Percentiles rank a stretch among this genome's conserved stretches.
Conservation (phyloP, 768 basidiomycete species). For the Porpolomopsis calyptriformis region DNA sequence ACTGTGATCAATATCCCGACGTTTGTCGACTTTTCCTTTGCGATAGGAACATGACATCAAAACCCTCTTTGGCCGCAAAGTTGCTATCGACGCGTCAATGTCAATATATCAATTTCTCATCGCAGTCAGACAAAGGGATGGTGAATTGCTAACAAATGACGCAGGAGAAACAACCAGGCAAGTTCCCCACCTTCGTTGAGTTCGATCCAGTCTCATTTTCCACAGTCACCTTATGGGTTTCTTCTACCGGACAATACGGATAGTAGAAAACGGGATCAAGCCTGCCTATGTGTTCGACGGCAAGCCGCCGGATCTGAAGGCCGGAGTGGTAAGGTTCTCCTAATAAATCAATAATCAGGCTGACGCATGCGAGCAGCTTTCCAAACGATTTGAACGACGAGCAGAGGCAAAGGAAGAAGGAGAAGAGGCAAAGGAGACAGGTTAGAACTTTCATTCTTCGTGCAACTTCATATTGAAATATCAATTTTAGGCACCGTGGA, state of each 20-base stretch:
- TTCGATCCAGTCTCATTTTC: neutral
- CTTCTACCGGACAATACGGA: constrained; percentile 94
- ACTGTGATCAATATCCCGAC: neutral
- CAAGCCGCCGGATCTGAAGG: constrained; percentile 94
- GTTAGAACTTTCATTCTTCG: constrained; percentile 26
- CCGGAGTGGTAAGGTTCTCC: constrained; percentile 71
- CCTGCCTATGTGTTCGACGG: constrained; percentile 98
- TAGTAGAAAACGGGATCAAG: constrained; percentile 98
- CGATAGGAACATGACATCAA: constrained; percentile 86
- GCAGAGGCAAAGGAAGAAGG: constrained; percentile 92
- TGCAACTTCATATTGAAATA: neutral
- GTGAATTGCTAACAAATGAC: constrained; percentile 95
- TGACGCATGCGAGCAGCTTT: constrained; percentile 46
- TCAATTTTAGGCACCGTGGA: constrained; percentile 42
- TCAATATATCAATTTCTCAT: constrained; percentile 97
- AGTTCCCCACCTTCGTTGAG: neutral
- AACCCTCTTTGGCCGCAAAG: constrained; percentile 95
- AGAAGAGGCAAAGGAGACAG: constrained; percentile 94
- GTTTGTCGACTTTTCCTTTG: too few species aligned
- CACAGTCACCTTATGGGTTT: constrained; percentile 92
- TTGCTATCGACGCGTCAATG: constrained; percentile 98
- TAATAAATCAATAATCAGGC: neutral
- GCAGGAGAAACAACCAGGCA: constrained; percentile 83
- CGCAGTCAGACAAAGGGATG: constrained; percentile 92
- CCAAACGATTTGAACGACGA: constrained; percentile 85